phyloP scores from a whole-genome alignment of 73 alveolate species.

The Paramecium primaurelia region DNA sequence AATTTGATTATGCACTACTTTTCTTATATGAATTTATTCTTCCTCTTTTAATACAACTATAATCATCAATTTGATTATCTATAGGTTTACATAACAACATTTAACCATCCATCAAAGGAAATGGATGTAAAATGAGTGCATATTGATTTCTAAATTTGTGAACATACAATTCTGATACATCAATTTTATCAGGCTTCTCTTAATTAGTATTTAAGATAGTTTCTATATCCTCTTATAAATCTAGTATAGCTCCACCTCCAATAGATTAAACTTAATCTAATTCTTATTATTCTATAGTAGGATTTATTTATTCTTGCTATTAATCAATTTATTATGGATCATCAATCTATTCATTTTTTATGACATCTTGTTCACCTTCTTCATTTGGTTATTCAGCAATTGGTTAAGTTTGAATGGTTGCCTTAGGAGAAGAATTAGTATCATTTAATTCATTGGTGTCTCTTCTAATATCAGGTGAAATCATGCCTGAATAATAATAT shows the following conservation, averaged over 20 bases:
- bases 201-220: neutral
- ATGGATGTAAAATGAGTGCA: conserved; percentile 24
- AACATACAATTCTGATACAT: neutral
- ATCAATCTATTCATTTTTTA: neutral
- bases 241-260: neutral
- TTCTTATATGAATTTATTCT: conserved; percentile 23
- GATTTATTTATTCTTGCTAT: neutral
- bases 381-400: neutral
- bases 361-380: neutral
- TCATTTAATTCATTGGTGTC: neutral
- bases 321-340: neutral
- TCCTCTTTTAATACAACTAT: conserved; percentile 17
- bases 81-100: neutral
- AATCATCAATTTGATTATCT: neutral
- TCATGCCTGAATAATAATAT: neutral
- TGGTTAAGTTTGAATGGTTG: neutral
- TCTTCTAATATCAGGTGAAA: neutral
- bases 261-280: neutral
- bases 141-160: conserved; percentile 21
- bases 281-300: neutral
- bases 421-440: neutral
- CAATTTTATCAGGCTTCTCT: neutral
- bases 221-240: neutral
- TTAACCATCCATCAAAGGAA: conserved; percentile 30
- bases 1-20: neutral